A percentile compares a stretch with the other conserved stretches of the same genome.
Evolutionary conservation across 163 green algal species (phyloP).

Genomic region (Scenedesmus sp.): DNA sequence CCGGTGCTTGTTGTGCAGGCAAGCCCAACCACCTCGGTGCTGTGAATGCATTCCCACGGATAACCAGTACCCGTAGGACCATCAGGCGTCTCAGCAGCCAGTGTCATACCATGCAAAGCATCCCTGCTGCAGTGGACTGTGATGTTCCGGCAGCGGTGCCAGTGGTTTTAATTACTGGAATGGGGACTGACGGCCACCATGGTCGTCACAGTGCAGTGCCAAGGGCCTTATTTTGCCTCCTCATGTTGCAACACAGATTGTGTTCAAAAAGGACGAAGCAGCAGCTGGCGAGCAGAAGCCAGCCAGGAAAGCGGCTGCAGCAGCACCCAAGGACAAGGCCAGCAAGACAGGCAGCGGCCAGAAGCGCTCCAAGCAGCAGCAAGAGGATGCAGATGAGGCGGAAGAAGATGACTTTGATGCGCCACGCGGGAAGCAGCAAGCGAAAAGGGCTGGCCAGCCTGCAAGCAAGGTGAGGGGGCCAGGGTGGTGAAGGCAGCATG

Average conservation of each 20-base stretch:
- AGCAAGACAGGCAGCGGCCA: constrained; percentile 24
- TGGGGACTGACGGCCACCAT: background rate
- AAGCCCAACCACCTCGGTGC: too few species aligned
- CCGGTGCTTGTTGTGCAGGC: background rate
- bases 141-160: too few species aligned
- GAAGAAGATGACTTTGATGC: constrained; percentile 1
- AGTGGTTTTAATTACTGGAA: too few species aligned
- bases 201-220: too few species aligned
- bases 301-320: constrained; percentile 25
- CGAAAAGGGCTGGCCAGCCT: background rate
- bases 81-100: too few species aligned
- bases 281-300: background rate
- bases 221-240: background rate
- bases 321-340: background rate
- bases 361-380: constrained; percentile 37
- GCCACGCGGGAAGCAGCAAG: background rate
- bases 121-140: too few species aligned
- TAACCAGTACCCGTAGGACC: too few species aligned
- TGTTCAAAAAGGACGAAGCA: background rate
- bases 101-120: too few species aligned
- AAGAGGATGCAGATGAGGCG: constrained; percentile 7
- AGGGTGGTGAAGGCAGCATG: background rate
- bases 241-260: background rate
- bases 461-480: background rate
- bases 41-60: too few species aligned